A percentile compares a stretch with the other conserved stretches of the same genome.
Conservation (phyloP, 2,329 filamentous ascomycete species). For the Alternaria longipes region DNA sequence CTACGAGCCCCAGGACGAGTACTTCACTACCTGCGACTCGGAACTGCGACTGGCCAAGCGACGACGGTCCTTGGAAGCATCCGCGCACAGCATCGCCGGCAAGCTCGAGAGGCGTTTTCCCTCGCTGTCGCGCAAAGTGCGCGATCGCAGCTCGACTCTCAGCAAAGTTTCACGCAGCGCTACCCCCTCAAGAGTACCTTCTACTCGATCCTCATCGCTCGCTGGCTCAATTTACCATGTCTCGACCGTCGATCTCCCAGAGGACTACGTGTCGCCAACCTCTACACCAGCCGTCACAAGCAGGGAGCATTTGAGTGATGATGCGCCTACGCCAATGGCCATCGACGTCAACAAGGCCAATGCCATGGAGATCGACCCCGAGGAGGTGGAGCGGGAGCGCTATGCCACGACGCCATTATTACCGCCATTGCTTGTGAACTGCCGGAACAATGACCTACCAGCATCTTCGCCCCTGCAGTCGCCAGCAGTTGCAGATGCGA, state of each 20-base stretch:
- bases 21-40: slow-evolving; percentile 66
- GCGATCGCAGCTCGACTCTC: slow-evolving; percentile 57
- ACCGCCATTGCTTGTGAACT: slow-evolving; percentile 77
- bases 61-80: slow-evolving; percentile 66
- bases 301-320: slow-evolving; percentile 47
- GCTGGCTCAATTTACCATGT: slow-evolving; percentile 66
- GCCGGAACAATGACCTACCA: slow-evolving; percentile 63
- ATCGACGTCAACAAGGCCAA: slow-evolving; percentile 55
- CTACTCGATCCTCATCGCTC: slow-evolving; percentile 81
- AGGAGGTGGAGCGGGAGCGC: slow-evolving; percentile 63
- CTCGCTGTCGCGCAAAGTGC: slow-evolving; percentile 64
- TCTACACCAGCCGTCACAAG: slow-evolving; percentile 38
- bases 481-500: slow-evolving; percentile 73
- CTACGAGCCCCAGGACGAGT: slow-evolving; percentile 70
- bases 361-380: slow-evolving; percentile 59
- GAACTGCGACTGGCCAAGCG: slow-evolving; percentile 68
- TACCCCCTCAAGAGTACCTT: slow-evolving; percentile 65
- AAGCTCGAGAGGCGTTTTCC: slow-evolving; percentile 70
- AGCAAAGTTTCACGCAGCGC: slow-evolving; percentile 52
- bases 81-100: slow-evolving; percentile 69
- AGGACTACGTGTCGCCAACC: slow-evolving; percentile 40
- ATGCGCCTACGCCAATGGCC: slow-evolving; percentile 42
- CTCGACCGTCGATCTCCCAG: slow-evolving; percentile 49
- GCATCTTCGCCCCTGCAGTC: slow-evolving; percentile 86
- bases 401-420: slow-evolving; percentile 84